A percentile compares a stretch with the other conserved stretches of the same genome.
These are phyloP conservation scores for Barnettozyma californica DNA, from an alignment of 805 yeast genomes.

Conservation along the genomic window DNA sequence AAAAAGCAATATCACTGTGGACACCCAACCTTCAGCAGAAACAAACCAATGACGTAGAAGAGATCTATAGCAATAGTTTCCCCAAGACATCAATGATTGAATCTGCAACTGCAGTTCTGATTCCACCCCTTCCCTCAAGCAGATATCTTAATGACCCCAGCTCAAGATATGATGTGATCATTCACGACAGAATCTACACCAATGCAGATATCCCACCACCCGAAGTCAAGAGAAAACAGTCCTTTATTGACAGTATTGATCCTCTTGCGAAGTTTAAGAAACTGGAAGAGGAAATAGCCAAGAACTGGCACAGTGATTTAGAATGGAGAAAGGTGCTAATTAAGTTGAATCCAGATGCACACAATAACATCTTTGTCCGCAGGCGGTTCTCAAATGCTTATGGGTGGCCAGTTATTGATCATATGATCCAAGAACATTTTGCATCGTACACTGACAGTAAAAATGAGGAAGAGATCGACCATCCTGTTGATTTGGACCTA, in stretches of 20 bases:
- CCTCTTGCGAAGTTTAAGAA: conserved; percentile 38
- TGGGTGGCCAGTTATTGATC: conserved; percentile 81
- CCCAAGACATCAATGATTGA: conserved; percentile 68
- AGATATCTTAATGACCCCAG: conserved; percentile 60
- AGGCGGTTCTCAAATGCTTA: conserved; percentile 72
- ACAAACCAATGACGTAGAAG: conserved; percentile 8
- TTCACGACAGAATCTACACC: conserved; percentile 64
- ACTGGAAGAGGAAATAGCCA: conserved; percentile 62
- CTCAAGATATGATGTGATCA: conserved; percentile 49
- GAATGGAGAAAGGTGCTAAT: conserved; percentile 70
- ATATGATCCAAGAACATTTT: conserved; percentile 60
- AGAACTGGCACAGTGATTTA: conserved; percentile 64
- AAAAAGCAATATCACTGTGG: conserved; percentile 40
- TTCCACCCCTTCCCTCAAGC: conserved; percentile 66
- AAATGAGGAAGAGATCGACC: not conserved
- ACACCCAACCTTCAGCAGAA: conserved; percentile 29
- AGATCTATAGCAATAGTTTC: conserved; percentile 25
- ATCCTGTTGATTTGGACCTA: conserved; percentile 13
- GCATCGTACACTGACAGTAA: not conserved
- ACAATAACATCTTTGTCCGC: conserved; percentile 68
- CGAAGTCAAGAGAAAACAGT: conserved; percentile 10
- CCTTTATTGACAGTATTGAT: conserved; percentile 27
- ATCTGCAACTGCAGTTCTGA: conserved; percentile 58
- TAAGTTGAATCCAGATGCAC: conserved; percentile 67
- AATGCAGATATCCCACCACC: conserved; percentile 42